Evolutionary conservation across 2,329 filamentous ascomycete genomes (phyloP).

Genomic region (Trichoderma sp.): DNA sequence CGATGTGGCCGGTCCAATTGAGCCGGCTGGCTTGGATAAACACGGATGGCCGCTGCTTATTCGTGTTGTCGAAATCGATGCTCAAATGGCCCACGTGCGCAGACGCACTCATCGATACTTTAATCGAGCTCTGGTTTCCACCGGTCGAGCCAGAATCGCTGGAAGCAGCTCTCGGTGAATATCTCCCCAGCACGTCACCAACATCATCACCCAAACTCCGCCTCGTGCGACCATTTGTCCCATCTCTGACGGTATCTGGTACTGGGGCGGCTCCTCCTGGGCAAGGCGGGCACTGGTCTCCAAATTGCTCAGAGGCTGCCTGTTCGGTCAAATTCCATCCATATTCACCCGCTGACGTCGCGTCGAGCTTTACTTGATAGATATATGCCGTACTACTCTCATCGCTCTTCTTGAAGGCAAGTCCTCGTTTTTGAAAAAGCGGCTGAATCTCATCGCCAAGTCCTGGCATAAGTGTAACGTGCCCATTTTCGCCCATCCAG

Average conservation of each 20-base stretch:
- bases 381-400: constrained; percentile 49
- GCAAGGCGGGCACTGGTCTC: constrained; percentile 45
- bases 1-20: constrained; percentile 48
- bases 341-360: constrained; percentile 35
- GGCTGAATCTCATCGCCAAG: constrained; percentile 36
- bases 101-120: constrained; percentile 44
- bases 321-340: constrained; percentile 42
- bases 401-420: constrained; percentile 45
- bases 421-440: constrained; percentile 45
- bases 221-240: constrained; percentile 43
- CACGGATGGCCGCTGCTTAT: constrained; percentile 37
- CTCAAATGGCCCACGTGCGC: constrained; percentile 46
- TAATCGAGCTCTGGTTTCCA: constrained; percentile 30
- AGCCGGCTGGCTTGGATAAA: constrained; percentile 47
- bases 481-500: constrained; percentile 55
- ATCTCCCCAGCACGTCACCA: constrained; percentile 2
- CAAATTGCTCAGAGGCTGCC: constrained; percentile 35
- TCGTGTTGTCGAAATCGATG: constrained; percentile 40
- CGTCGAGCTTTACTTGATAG: constrained; percentile 47
- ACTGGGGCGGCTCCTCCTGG: constrained; percentile 30
- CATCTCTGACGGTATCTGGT: constrained; percentile 34
- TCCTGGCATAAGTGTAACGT: constrained; percentile 46
- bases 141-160: neutral
- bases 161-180: neutral
- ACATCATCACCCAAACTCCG: neutral